These are phyloP conservation scores for Xylaria sp. DNA, from an alignment of 2,329 filamentous ascomycete species.

Conservation along the genomic window DNA sequence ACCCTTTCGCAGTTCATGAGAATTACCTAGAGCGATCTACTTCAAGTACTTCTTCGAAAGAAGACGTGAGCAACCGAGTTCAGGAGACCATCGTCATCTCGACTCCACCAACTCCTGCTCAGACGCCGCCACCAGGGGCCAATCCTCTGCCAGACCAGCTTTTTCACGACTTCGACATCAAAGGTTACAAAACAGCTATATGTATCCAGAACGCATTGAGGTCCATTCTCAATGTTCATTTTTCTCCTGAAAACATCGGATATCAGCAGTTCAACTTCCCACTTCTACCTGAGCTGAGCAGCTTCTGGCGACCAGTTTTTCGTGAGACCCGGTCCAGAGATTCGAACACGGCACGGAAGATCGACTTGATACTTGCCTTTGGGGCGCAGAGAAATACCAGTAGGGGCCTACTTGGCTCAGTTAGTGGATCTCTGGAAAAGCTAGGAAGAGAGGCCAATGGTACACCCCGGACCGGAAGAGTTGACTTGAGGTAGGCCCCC, in stretches of 20 bases:
- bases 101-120: slow-evolving; percentile 50
- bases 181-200: slow-evolving; percentile 53
- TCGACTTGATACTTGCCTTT: slow-evolving; percentile 66
- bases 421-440: slow-evolving; percentile 60
- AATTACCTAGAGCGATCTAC: slow-evolving; percentile 25
- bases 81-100: slow-evolving; percentile 28
- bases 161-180: slow-evolving; percentile 53
- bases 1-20: slow-evolving; percentile 50
- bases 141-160: slow-evolving; percentile 40
- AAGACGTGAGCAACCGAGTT: slow-evolving; percentile 6
- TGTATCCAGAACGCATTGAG: slow-evolving; percentile 63
- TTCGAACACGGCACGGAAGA: slow-evolving; percentile 45
- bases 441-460: slow-evolving; percentile 58
- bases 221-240: slow-evolving; percentile 56
- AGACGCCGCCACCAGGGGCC: slow-evolving; percentile 45
- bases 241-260: slow-evolving; percentile 53
- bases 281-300: slow-evolving; percentile 54
- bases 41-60: slow-evolving; percentile 14
- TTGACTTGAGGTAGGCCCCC: slow-evolving; percentile 61
- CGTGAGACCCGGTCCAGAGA: slow-evolving; percentile 43
- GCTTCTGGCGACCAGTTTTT: slow-evolving; percentile 60
- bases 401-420: slow-evolving; percentile 53
- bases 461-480: slow-evolving; percentile 56
- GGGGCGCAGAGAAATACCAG: slow-evolving; percentile 62
- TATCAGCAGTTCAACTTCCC: slow-evolving; percentile 57